Evolutionary conservation across 2,329 filamentous ascomycete genomes (phyloP), one percentile per base, ranked within the genome.

Genomic region (Fusarium pilosicola): DNA sequence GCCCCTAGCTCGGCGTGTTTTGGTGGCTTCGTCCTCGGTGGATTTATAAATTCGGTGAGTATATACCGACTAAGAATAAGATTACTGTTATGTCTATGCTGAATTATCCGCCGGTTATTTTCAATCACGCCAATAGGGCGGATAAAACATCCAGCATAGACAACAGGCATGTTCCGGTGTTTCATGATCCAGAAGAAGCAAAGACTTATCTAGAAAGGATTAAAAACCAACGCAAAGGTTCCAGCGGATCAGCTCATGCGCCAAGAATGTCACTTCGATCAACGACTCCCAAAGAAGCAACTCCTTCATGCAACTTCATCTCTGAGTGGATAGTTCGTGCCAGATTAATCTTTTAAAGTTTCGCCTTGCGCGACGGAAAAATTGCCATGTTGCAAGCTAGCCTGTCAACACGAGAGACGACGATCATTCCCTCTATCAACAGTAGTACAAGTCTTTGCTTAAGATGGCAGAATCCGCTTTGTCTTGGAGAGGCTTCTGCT

Each of bases 351-450:
- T 44, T 48, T 63, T 66, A 48, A 30, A 42, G 22, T 60, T 60
- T 60, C 26, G 26, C 22, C 18, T 41, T 55, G 48, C 41, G 48
- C 48, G 48, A 56, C 65, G 62, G 62, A 45, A 67, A 68, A 68
- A 68, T 58, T 49, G 20, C 24, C 30, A 44, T 30, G 62, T 68
- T 49, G 28, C 44, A 24, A 48, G 28, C 54, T 22, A 26, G 24
- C 24, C 15, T 67, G 62, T 44, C 62, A 61, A 51, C 32, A n/a
- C 26, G 13, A 44, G n/a, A 39, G 6, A 28, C 20, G 54, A 14
- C 20, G 54, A 64, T 60, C 61, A 24, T 64, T 64, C 20, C 61
- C 61, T 42, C 1, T 52, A 20, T 24, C 13, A n/a, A 34, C 15
- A 49, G 20, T 39, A 38, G 26, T 14, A 34, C 14, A 14, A 34